Base-by-base conservation (phyloP, 192 early-diverging fungal genomes). In the Coemansia sp. region DNA sequence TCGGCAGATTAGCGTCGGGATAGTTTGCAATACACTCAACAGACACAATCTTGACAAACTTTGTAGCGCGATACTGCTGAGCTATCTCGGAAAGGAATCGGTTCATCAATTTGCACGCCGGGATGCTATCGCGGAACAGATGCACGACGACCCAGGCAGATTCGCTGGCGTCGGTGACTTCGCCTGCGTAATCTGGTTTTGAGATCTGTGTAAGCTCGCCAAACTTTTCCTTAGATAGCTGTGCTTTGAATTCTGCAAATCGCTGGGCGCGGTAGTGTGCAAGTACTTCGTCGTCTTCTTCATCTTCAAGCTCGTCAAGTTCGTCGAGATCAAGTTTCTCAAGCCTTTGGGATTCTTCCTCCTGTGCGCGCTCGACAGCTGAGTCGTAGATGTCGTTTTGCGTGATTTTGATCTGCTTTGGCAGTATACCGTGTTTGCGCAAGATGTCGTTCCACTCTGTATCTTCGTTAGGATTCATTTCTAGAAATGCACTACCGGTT, bases 21-120 rank as follows among this genome's bases (percentile, higher is more conserved):
- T 96, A 99, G 58, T 93, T 91, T 38, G 87, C 89, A 61, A 98
- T 96, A 77, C 94, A 95, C 61, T 94, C 91, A 58, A 93, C 90
- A 10, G 87, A 91, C 19, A 93, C 80, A 61, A 96, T 96, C 65
- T 95, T 95, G 44, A 91, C 57, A 77, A 99, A 99, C 81, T 99
- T 99, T 55, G 88, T 91, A 5, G 91, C 82, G 22, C 85, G 85
- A 79, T 96, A 87, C 70, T 84, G 83, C 54, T 81, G 81, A 15
- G 85, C 82, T 22, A 78, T 51, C 54, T 67, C 64, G 1, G 48
- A 37, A 45, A 98, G 73, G 57, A 87, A 81, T 25, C 80, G 80
- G 57, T 85, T 85, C 83, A 98, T 82, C 39, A 98, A 78, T 68
- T 89, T 89, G 72, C 93, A 96, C 21, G 85, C 83, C 6, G 91